Conservation (phyloP, 163 green algal genomes). For the Coccomyxa subellipsoidea region DNA sequence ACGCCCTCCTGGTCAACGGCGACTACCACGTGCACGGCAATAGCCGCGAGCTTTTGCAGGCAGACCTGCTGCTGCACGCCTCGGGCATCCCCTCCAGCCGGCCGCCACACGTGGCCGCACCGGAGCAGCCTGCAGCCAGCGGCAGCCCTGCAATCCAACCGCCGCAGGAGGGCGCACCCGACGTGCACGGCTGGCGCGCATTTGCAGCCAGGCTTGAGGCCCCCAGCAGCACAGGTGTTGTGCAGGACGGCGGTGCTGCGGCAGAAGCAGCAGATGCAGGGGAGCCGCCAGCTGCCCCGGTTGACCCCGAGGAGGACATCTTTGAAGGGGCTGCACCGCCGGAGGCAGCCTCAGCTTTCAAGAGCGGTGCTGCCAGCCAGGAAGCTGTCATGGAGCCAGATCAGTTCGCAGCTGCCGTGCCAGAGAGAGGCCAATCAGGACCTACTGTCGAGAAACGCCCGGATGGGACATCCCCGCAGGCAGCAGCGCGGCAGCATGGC, state of each 20-base stretch:
- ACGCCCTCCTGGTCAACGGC: conserved; percentile 46
- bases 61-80: background rate
- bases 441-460: background rate
- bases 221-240: background rate
- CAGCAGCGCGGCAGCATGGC: background rate
- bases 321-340: conserved; percentile 15
- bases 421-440: background rate
- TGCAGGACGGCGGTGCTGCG: background rate
- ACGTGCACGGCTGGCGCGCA: background rate
- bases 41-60: conserved; percentile 29
- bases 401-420: background rate
- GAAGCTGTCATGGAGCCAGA: background rate
- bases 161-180: background rate
- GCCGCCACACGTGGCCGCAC: background rate
- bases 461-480: background rate
- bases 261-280: background rate
- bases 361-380: background rate
- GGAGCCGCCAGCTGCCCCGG: background rate
- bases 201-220: background rate
- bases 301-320: conserved; percentile 21
- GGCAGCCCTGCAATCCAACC: background rate
- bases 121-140: background rate
- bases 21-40: conserved; percentile 41
- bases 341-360: background rate
- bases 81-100: background rate